These are phyloP conservation scores for Penicillium sp. DNA, from an alignment of 2,329 filamentous ascomycete species.

Conservation along the genomic window DNA sequence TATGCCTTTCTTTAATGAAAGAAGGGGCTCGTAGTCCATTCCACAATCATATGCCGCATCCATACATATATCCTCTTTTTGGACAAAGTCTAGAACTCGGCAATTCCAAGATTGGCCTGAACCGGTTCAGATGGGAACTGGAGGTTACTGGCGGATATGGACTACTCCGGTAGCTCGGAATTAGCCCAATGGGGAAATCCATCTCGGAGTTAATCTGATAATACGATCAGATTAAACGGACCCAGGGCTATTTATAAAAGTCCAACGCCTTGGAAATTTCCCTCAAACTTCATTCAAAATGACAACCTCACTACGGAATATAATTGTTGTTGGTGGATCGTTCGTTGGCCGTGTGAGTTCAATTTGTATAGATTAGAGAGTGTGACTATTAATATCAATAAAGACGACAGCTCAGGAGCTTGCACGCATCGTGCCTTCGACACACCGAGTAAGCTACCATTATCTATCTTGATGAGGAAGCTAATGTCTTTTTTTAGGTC, in stretches of 20 bases:
- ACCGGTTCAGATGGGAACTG: neutral
- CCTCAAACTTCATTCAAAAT: slow-evolving; percentile 17
- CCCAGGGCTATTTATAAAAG: neutral
- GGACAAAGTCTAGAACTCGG: neutral
- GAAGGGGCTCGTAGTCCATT: neutral
- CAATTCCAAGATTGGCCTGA: neutral
- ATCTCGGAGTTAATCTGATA: slow-evolving; percentile 3
- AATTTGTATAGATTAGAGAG: neutral
- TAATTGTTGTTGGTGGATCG: slow-evolving; percentile 38
- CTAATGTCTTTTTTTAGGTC: slow-evolving; percentile 20
- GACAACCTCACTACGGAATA: slow-evolving; percentile 30
- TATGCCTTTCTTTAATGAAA: too few species aligned
- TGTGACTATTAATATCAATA: slow-evolving; percentile 5
- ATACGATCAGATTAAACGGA: slow-evolving; percentile 2
- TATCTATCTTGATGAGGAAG: neutral
- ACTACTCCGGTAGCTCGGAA: neutral
- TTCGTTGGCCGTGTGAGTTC: slow-evolving; percentile 35
- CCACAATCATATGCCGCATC: neutral
- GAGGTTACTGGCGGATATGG: neutral
- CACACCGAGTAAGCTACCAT: slow-evolving; percentile 30
- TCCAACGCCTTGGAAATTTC: neutral
- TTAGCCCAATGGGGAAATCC: neutral
- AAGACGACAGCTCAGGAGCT: slow-evolving; percentile 37
- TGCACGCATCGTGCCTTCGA: slow-evolving; percentile 32
- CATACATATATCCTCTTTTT: too few species aligned